These are phyloP conservation scores for Sistotremastrum niveocremeum DNA, from an alignment of 768 basidiomycete genomes.

Conservation along the genomic window DNA sequence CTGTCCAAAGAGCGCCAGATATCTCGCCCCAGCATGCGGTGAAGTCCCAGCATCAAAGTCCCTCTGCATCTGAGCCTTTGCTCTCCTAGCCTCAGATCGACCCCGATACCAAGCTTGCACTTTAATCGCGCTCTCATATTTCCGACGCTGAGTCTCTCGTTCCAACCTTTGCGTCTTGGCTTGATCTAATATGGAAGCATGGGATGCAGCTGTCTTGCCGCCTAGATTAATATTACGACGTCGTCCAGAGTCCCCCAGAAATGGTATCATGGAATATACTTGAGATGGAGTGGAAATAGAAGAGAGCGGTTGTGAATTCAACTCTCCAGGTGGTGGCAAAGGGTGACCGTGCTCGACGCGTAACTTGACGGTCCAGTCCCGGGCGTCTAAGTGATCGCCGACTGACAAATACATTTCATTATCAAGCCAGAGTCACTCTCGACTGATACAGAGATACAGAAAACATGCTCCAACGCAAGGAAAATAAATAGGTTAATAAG, in stretches of 20 bases:
- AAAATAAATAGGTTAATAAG: conserved; percentile 12
- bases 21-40: conserved; percentile 42
- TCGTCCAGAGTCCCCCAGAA: conserved; percentile 37
- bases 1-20: conserved; percentile 46
- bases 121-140: conserved; percentile 41
- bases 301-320: too few relatives aligned
- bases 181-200: conserved; percentile 43
- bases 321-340: too few relatives aligned
- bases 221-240: conserved; percentile 67
- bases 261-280: conserved; percentile 21
- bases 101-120: conserved; percentile 68
- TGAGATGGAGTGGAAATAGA: too few relatives aligned
- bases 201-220: conserved; percentile 40
- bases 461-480: too few relatives aligned
- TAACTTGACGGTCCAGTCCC: too few relatives aligned
- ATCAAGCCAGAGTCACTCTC: too few relatives aligned
- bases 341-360: too few relatives aligned
- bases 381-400: too few relatives aligned
- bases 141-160: conserved; percentile 38
- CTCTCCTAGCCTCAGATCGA: conserved; percentile 23
- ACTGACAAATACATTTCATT: too few relatives aligned
- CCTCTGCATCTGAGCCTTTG: conserved; percentile 31
- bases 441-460: too few relatives aligned
- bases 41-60: conserved; percentile 37
- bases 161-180: conserved; percentile 49